Evolutionary conservation across 1,284 basidiomycete genomes (phyloP).

Genomic region (Naganishia liquefaciens): DNA sequence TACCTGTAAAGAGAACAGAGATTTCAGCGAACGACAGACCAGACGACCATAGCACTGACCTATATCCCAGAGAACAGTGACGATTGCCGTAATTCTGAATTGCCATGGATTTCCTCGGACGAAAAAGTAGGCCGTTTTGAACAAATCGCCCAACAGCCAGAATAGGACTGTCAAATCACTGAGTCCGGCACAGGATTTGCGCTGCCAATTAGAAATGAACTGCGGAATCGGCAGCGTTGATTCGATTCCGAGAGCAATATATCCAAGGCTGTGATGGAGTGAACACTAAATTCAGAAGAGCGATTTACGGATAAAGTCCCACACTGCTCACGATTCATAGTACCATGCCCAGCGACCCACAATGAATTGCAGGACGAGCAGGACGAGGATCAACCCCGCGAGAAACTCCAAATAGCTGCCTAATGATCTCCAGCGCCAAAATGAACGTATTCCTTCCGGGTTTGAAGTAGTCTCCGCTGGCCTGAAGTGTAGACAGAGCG

Average conservation of each 20-base stretch:
- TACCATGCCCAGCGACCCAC: constrained; percentile 50
- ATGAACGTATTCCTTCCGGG: constrained; percentile 48
- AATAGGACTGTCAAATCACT: constrained; percentile 41
- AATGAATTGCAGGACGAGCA: constrained; percentile 48
- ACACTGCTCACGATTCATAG: constrained; percentile 46
- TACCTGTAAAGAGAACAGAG: constrained; percentile 2
- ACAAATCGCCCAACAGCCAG: constrained; percentile 55
- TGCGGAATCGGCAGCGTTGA: constrained; percentile 60
- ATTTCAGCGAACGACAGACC: not conserved
- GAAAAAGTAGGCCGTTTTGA: constrained; percentile 57
- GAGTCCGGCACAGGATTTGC: constrained; percentile 58
- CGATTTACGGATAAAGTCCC: constrained; percentile 40
- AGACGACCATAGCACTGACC: constrained; percentile 35
- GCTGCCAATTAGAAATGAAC: constrained; percentile 55
- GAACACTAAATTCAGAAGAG: not conserved
- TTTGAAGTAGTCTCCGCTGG: constrained; percentile 32
- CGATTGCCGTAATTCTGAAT: constrained; percentile 54
- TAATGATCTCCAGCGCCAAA: constrained; percentile 56
- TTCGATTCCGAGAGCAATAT: constrained; percentile 58
- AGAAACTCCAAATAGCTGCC: constrained; percentile 58
- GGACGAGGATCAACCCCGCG: constrained; percentile 51
- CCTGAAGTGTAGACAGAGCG: constrained; percentile 56
- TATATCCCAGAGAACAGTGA: constrained; percentile 51
- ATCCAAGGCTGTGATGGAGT: constrained; percentile 52
- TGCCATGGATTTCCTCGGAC: constrained; percentile 54